Conservation (phyloP, 2,329 filamentous ascomycete genomes). For the Xylariaceae sp. region DNA sequence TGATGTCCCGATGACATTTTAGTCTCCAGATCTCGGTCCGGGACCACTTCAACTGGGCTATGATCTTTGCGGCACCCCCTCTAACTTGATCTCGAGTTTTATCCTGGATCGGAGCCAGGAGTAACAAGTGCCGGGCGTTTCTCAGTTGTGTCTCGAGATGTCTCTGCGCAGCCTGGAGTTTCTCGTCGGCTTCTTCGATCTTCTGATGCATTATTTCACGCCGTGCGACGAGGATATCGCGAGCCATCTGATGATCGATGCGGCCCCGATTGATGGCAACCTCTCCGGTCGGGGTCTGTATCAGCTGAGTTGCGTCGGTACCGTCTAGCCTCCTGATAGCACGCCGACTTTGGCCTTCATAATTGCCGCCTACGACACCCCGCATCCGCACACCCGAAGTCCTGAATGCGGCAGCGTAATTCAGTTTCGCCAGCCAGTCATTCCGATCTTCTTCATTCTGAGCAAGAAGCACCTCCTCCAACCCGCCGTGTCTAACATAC, state of each 20-base stretch:
- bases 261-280: constrained; percentile 72
- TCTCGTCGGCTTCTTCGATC: constrained; percentile 81
- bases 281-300: constrained; percentile 73
- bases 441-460: constrained; percentile 92
- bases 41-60: constrained; percentile 91
- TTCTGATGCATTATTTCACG: constrained; percentile 81
- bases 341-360: constrained; percentile 77
- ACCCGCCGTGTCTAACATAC: constrained; percentile 81
- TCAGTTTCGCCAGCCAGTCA: constrained; percentile 94
- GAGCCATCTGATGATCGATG: constrained; percentile 80
- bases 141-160: constrained; percentile 81
- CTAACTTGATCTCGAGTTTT: constrained; percentile 86
- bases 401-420: constrained; percentile 93
- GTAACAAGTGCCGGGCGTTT: constrained; percentile 86
- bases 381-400: constrained; percentile 90
- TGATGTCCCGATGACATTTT: constrained; percentile 86
- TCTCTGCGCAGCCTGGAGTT: constrained; percentile 71
- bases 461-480: constrained; percentile 89
- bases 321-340: constrained; percentile 72
- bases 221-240: constrained; percentile 82
- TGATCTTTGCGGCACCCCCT: constrained; percentile 79
- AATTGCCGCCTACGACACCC: constrained; percentile 80
- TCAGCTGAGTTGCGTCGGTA: constrained; percentile 59
- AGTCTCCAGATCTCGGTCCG: constrained; percentile 91
- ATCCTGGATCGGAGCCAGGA: constrained; percentile 87